These are phyloP conservation scores for Geosmithia flava DNA, from an alignment of 2,329 filamentous ascomycete genomes.

Conservation along the genomic window DNA sequence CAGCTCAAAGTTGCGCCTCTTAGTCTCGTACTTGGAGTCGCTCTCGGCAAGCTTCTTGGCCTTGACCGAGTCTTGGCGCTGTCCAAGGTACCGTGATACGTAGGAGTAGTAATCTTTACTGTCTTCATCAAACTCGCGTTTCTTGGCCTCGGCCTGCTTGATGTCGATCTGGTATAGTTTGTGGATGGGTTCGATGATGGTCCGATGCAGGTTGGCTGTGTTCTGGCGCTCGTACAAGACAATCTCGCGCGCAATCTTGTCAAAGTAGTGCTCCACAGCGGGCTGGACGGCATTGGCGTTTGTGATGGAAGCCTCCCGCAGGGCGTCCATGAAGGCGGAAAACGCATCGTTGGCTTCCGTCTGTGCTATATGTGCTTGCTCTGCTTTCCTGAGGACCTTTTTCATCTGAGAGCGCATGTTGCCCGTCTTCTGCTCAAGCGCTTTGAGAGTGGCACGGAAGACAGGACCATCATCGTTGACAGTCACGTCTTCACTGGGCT, in stretches of 20 bases:
- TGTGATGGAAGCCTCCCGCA: slow-evolving; percentile 77
- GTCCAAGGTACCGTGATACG: slow-evolving; percentile 88
- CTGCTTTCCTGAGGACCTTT: slow-evolving; percentile 88
- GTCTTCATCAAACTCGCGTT: slow-evolving; percentile 96
- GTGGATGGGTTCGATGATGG: slow-evolving; percentile 87
- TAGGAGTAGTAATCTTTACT: slow-evolving; percentile 98
- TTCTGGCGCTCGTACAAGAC: slow-evolving; percentile 78
- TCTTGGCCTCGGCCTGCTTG: slow-evolving; percentile 93
- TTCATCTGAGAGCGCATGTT: slow-evolving; percentile 94
- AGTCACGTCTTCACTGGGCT: slow-evolving; percentile 74
- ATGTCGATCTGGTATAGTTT: slow-evolving; percentile 93
- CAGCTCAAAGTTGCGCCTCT: slow-evolving; percentile 88
- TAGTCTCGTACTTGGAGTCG: slow-evolving; percentile 90
- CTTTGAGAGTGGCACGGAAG: slow-evolving; percentile 93
- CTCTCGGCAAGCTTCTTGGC: slow-evolving; percentile 94
- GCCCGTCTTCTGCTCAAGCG: slow-evolving; percentile 89
- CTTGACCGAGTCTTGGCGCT: slow-evolving; percentile 89
- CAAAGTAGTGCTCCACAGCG: slow-evolving; percentile 94
- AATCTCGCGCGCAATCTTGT: slow-evolving; percentile 90
- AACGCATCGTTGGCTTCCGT: slow-evolving; percentile 77
- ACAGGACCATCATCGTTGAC: slow-evolving; percentile 85
- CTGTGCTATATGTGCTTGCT: slow-evolving; percentile 72
- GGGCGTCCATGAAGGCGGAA: slow-evolving; percentile 67
- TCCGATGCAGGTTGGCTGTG: slow-evolving; percentile 70
- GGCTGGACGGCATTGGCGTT: slow-evolving; percentile 97